These are phyloP conservation scores for Olyra latifolia DNA, from an alignment of 176 grass and related monocot species.

Conservation along the genomic window DNA sequence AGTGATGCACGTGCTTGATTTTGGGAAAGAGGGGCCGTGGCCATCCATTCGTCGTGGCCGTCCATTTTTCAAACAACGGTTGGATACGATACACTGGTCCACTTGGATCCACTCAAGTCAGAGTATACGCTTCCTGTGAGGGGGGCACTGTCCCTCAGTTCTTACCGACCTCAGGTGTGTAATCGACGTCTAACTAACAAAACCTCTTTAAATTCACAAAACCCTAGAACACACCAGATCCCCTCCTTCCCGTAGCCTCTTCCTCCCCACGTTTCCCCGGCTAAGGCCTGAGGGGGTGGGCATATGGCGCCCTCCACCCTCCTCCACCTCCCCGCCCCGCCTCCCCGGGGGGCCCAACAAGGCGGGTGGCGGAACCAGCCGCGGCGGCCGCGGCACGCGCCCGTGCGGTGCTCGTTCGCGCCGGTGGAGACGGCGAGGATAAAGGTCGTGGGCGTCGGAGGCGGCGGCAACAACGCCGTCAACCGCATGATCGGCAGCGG, in stretches of 20 bases:
- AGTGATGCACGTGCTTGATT: too few relatives aligned
- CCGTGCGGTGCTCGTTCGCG: constrained; percentile 50
- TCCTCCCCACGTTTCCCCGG: neutral
- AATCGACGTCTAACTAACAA: too few relatives aligned
- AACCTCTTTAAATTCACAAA: constrained; percentile 34
- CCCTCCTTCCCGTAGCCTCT: neutral
- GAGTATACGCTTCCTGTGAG: too few relatives aligned
- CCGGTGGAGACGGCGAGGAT: constrained; percentile 80
- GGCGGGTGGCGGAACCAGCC: neutral
- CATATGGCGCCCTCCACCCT: constrained; percentile 46
- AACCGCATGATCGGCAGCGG: constrained; percentile 98
- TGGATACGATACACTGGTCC: too few relatives aligned
- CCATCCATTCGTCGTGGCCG: too few relatives aligned
- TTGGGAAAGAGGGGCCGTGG: too few relatives aligned
- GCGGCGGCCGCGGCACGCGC: constrained; percentile 29
- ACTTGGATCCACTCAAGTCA: too few relatives aligned
- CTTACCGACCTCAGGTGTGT: too few relatives aligned
- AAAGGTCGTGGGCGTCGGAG: constrained; percentile 86
- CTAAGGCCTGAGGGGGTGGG: neutral
- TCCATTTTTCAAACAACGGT: too few relatives aligned
- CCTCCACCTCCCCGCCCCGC: constrained; percentile 32
- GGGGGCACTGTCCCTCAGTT: too few relatives aligned
- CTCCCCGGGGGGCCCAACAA: neutral
- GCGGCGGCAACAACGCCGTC: constrained; percentile 93
- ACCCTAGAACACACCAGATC: constrained; percentile 45